phyloP scores from a whole-genome alignment of 2,329 filamentous ascomycete species.

The Dothideomycetes sp. region DNA sequence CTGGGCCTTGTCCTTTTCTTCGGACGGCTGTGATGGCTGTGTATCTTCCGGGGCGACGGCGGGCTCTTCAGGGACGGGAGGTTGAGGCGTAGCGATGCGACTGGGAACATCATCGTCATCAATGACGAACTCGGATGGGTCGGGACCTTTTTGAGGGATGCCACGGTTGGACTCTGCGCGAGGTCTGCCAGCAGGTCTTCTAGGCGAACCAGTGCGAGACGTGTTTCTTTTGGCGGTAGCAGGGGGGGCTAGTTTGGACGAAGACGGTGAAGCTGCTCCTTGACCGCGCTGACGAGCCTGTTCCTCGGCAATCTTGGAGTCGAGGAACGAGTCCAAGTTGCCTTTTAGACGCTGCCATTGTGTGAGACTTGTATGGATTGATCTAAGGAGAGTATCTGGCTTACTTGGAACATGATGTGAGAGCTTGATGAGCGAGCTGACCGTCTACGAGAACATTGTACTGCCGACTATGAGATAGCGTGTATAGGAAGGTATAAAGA shows the following conservation, averaged over 20 bases:
- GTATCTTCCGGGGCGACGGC: conserved; percentile 20
- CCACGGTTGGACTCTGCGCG: conserved; percentile 25
- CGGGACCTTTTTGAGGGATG: conserved; percentile 52
- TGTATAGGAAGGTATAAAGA: too few relatives aligned
- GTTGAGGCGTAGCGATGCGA: conserved; percentile 50
- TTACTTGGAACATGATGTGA: conserved; percentile 10
- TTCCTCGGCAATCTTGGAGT: conserved; percentile 47
- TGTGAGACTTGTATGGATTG: background rate
- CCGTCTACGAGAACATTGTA: too few relatives aligned
- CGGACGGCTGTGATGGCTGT: conserved; percentile 18
- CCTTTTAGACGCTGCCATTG: conserved; percentile 24
- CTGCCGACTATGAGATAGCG: too few relatives aligned
- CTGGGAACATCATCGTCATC: conserved; percentile 69
- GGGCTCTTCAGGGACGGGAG: conserved; percentile 30
- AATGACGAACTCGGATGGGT: conserved; percentile 80
- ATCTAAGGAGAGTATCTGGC: background rate
- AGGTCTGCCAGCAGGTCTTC: conserved; percentile 25
- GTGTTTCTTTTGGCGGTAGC: conserved; percentile 29
- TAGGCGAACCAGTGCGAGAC: conserved; percentile 27
- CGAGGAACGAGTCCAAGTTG: conserved; percentile 29
- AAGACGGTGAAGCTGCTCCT: conserved; percentile 28
- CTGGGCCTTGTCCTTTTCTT: conserved; percentile 24
- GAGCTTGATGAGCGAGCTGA: background rate
- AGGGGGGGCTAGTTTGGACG: conserved; percentile 30
- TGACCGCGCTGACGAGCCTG: conserved; percentile 37